Conservation (phyloP, 495 filamentous ascomycete species). For the Xylaria scruposa region DNA sequence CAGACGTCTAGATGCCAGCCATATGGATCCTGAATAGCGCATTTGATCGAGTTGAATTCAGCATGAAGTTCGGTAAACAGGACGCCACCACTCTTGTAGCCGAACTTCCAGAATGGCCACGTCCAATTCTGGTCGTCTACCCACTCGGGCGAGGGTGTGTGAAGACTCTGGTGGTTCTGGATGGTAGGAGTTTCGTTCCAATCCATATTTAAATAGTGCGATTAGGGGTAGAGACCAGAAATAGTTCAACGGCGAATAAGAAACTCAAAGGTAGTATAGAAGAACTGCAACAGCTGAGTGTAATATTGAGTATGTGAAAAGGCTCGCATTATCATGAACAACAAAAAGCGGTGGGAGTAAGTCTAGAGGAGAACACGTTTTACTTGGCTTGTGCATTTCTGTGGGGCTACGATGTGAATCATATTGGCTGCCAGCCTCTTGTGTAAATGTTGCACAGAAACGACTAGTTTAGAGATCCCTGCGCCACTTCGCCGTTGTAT, state of each 20-base stretch:
- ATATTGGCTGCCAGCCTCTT: not conserved
- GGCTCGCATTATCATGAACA: too few species aligned
- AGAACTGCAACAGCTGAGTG: not conserved
- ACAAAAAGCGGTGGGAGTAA: too few species aligned
- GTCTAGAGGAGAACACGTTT: too few species aligned
- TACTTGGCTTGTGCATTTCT: not conserved
- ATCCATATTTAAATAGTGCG: not conserved
- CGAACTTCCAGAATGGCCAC: conserved; percentile 14
- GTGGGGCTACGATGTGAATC: not conserved
- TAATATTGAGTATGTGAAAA: too few species aligned
- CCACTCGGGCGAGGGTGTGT: not conserved
- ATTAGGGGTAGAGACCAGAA: not conserved
- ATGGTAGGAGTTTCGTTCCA: not conserved
- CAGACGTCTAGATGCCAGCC: conserved; percentile 18
- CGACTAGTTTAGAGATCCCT: too few species aligned
- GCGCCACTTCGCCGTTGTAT: too few species aligned
- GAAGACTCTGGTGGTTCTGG: not conserved
- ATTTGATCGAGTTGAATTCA: not conserved
- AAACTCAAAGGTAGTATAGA: not conserved
- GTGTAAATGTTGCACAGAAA: not conserved
- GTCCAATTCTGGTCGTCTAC: not conserved
- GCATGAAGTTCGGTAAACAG: not conserved
- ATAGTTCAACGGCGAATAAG: not conserved
- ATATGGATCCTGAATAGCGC: conserved; percentile 16
- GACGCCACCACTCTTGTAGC: not conserved